phyloP scores from a whole-genome alignment of 305 asterid genomes.

The Solanum hybrid region DNA sequence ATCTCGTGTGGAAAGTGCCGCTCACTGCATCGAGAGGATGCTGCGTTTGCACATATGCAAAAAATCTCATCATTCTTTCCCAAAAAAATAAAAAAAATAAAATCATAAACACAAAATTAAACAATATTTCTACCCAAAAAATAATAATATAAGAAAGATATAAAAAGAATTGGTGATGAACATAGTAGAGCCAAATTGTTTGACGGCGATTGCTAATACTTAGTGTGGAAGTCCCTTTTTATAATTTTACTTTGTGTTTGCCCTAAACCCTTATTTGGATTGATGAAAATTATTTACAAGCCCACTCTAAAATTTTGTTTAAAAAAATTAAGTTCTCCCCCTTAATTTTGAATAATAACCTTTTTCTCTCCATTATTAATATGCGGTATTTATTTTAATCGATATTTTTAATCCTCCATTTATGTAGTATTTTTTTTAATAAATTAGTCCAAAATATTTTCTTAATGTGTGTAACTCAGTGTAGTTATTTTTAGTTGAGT shows the following conservation, averaged over 20 bases:
- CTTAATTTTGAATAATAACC: neutral
- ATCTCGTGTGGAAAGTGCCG: constrained; percentile 15
- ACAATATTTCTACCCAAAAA: neutral
- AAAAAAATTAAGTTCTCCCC: neutral
- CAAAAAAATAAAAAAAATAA: neutral
- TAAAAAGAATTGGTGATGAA: neutral
- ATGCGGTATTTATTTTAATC: neutral
- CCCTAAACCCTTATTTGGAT: neutral
- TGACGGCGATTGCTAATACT: neutral
- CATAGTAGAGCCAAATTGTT: neutral
- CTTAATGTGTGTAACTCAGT: neutral
- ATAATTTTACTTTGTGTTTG: neutral
- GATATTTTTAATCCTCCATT: neutral
- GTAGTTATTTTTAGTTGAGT: neutral
- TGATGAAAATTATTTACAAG: neutral
- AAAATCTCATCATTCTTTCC: constrained; percentile 7
- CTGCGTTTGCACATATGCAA: constrained; percentile 6
- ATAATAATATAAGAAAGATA: neutral
- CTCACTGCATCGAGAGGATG: constrained; percentile 9
- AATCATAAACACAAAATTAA: neutral
- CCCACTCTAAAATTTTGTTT: neutral
- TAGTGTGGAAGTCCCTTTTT: neutral
- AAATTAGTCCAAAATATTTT: neutral
- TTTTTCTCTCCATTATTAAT: neutral
- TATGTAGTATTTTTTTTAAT: too few relatives aligned